Conservation (phyloP, 2,329 filamentous ascomycete species). For the Cucurbitaria berberidis region DNA sequence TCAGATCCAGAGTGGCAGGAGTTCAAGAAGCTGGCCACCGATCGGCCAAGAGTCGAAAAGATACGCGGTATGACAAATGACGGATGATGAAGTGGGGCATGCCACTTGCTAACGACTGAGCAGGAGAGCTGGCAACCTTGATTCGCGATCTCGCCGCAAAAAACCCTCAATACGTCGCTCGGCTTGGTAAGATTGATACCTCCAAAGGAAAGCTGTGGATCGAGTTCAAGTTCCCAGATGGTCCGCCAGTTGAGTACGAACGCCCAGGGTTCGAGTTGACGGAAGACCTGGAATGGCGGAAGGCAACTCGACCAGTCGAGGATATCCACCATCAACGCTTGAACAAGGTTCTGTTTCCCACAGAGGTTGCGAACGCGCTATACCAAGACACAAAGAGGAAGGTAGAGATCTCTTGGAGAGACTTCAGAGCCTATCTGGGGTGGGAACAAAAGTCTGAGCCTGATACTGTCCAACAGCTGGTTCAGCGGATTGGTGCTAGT, state of each 20-base stretch:
- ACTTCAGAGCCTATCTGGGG: constrained; percentile 32
- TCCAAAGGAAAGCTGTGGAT: constrained; percentile 55
- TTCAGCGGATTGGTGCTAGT: constrained; percentile 13
- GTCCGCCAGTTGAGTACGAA: constrained; percentile 57
- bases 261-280: constrained; percentile 53
- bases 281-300: constrained; percentile 46
- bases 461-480: constrained; percentile 17
- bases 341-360: constrained; percentile 28
- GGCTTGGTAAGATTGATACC: constrained; percentile 49
- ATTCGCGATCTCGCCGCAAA: constrained; percentile 40
- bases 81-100: background rate
- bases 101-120: constrained; percentile 8
- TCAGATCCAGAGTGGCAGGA: constrained; percentile 62
- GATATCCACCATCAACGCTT: constrained; percentile 47
- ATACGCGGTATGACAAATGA: constrained; percentile 42
- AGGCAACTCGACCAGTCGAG: constrained; percentile 37
- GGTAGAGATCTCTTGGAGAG: constrained; percentile 25
- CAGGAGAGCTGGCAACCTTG: constrained; percentile 46
- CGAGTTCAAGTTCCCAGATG: constrained; percentile 56
- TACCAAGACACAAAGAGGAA: constrained; percentile 34
- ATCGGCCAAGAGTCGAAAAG: constrained; percentile 48
- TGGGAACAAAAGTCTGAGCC: constrained; percentile 26
- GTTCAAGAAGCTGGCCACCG: constrained; percentile 54
- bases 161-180: constrained; percentile 37
- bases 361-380: constrained; percentile 25